Base-by-base conservation (phyloP, 2,329 filamentous ascomycete genomes). In the Pseudogymnoascus verrucosus region DNA sequence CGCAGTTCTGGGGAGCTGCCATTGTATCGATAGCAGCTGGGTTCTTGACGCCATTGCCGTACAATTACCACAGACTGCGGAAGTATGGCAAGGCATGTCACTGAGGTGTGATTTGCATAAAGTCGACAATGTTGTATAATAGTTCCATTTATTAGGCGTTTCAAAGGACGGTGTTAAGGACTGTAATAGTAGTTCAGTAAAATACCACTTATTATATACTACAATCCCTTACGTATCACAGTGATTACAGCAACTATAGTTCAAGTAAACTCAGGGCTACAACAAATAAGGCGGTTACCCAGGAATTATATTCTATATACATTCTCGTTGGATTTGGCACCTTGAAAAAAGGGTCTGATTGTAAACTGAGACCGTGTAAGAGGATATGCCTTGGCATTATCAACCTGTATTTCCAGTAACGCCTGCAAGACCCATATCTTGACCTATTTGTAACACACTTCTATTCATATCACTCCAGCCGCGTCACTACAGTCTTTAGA, bases 401-500 rank as follows among this genome's bases (percentile, higher is more conserved):
- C 26, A 57, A 57, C 51, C 51, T 57, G 8, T 34, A 57, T 57
- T 19, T 57, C 51, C 51, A 57, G 28, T 31, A 57, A 57, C 51
- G 51, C 51, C 51, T 34, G 28, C 26, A 57, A 19, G 51, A 34
- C 34, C 4, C 28, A 16, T 31, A 31, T 31, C 51, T 34, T 34
- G 28, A 57, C 51, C 51, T 34, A 57, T 34, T 57, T 34, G 28
- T 57, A 57, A 57, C 51, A 57, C n/a, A 14, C n/a, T 19, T 31
- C 51, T 57, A 57, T 34, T 54, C 51, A 12, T 57, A 57, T 57
- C 51, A 74, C 54, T 74, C 72, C 64, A 74, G 57, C 63, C 66
- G 68, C 10, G 79, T 82, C 0, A 89, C 89, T 21, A 96, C 93
- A 67, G 92, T 75, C 78, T 89, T 90, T 70, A 99, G 74, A 14